Percentiles rank a stretch among this genome's conserved stretches.
phyloP scores from a whole-genome alignment of 2,329 filamentous ascomycete genomes.

The Fonsecaea pugnacius region DNA sequence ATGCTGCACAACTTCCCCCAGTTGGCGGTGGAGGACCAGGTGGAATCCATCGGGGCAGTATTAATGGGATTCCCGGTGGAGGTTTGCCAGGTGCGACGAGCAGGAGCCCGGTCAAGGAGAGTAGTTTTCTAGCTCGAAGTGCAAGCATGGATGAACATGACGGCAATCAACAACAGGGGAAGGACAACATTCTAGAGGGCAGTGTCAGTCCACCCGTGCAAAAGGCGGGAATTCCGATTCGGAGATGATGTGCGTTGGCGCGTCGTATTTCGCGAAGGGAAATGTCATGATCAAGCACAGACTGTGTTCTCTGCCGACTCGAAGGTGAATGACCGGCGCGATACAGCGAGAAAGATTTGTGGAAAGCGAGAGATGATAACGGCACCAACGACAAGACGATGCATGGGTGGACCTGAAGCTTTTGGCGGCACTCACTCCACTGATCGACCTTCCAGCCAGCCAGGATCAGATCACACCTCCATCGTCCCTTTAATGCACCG shows the following conservation, averaged over 20 bases:
- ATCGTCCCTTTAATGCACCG: neutral
- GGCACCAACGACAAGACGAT: conserved; percentile 7
- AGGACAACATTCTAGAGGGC: conserved; percentile 46
- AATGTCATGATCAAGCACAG: neutral
- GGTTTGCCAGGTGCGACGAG: conserved; percentile 52
- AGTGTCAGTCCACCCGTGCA: conserved; percentile 51
- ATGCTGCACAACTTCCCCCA: neutral
- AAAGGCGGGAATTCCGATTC: conserved; percentile 66
- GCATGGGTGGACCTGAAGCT: neutral
- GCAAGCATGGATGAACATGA: conserved; percentile 66
- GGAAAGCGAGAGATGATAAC: neutral
- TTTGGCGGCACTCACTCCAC: neutral
- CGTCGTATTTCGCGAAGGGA: neutral
- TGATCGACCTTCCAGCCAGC: neutral
- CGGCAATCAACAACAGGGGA: conserved; percentile 44
- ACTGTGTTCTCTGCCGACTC: neutral
- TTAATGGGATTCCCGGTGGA: conserved; percentile 48
- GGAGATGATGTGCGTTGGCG: conserved; percentile 53
- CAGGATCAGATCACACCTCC: neutral
- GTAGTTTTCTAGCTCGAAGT: conserved; percentile 81
- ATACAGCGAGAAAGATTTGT: neutral
- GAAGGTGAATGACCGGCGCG: neutral
- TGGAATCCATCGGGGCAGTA: conserved; percentile 50
- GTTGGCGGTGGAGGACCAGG: conserved; percentile 16
- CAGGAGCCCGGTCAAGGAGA: conserved; percentile 87